These are phyloP conservation scores for Conticribra guillardii DNA, from an alignment of 108 stramenopile genomes.

Conservation along the genomic window DNA sequence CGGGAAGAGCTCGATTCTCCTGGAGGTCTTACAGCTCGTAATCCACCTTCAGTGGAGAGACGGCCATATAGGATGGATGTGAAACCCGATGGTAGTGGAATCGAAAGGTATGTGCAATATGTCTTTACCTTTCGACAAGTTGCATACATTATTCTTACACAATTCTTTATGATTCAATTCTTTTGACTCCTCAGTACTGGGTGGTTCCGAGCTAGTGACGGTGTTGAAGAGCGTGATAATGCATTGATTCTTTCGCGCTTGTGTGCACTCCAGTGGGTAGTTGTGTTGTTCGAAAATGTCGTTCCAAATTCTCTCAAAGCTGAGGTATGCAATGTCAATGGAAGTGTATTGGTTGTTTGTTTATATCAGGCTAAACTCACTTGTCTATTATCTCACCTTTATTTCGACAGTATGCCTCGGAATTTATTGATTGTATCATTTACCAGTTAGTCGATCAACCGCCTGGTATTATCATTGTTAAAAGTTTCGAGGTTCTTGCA, in stretches of 20 bases:
- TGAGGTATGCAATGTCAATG: constrained; percentile 59
- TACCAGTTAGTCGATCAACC: constrained; percentile 85
- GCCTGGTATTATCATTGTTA: constrained; percentile 76
- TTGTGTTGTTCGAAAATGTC: constrained; percentile 84
- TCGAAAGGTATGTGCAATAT: constrained; percentile 55
- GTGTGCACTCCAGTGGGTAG: constrained; percentile 87
- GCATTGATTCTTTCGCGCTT: constrained; percentile 79
- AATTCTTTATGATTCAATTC: background rate
- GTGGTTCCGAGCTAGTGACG: constrained; percentile 78
- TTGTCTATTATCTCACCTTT: constrained; percentile 3
- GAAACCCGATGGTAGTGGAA: constrained; percentile 79
- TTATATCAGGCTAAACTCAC: background rate
- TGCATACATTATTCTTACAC: background rate
- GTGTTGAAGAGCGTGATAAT: constrained; percentile 52
- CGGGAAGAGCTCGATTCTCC: constrained; percentile 88
- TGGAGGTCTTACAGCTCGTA: constrained; percentile 74
- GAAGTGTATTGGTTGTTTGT: background rate
- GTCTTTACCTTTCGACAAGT: no score
- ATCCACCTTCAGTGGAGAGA: constrained; percentile 79
- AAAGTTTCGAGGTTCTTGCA: constrained; percentile 87
- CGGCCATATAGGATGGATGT: constrained; percentile 86
- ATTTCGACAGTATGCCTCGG: constrained; percentile 65
- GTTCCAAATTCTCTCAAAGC: constrained; percentile 85
- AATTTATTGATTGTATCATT: constrained; percentile 84
- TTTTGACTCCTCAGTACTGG: constrained; percentile 52